Evolutionary conservation across 345 rosid genomes (phyloP).

Genomic region (Citrus inodora): DNA sequence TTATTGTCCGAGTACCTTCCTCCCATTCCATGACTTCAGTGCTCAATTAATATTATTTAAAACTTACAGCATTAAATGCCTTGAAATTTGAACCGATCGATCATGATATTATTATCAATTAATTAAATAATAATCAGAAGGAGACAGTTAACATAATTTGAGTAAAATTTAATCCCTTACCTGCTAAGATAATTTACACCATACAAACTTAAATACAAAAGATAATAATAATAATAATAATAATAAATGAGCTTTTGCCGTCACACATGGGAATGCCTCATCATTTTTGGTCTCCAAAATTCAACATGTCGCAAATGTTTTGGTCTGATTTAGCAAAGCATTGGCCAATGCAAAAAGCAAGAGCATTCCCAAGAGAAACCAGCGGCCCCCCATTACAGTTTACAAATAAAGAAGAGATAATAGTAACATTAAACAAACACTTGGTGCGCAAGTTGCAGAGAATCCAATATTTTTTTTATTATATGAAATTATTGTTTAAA

Average conservation of each 20-base stretch:
- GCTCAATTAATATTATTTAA: background rate
- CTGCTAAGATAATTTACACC: background rate
- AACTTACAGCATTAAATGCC: background rate
- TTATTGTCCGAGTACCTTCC: background rate
- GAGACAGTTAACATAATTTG: background rate
- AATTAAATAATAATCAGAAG: no score
- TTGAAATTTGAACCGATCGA: background rate
- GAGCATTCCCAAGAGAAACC: no score
- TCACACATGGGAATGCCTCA: background rate
- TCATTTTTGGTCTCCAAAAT: background rate
- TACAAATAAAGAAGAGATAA: no score
- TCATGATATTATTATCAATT: background rate
- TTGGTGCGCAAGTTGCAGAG: no score
- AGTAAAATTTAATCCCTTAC: background rate
- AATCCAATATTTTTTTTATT: no score
- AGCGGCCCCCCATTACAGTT: no score
- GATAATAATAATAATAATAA: no score
- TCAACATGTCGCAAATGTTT: background rate
- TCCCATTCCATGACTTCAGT: background rate
- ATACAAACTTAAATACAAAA: background rate
- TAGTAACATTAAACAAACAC: no score
- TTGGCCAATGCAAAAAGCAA: no score
- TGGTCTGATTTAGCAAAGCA: background rate
- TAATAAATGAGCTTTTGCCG: background rate
- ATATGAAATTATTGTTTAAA: no score